Percentiles rank a stretch among this genome's conserved stretches.
Conservation (phyloP, 441 rosid species). For the Erysimum cheiri region DNA sequence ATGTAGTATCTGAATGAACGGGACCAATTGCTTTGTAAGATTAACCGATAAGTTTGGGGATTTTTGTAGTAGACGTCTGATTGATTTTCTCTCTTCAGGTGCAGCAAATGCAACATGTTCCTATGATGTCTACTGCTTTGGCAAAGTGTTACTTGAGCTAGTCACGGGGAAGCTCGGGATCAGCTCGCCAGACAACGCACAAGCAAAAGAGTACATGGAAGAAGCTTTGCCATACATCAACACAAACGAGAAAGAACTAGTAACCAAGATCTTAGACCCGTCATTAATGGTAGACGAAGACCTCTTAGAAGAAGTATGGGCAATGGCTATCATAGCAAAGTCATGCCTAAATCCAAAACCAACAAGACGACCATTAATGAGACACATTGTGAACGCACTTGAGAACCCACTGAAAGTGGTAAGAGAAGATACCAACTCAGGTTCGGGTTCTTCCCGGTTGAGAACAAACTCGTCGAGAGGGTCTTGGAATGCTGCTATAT, state of each 20-base stretch:
- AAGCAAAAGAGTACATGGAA: conserved; percentile 70
- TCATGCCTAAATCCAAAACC: conserved; percentile 96
- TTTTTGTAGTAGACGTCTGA: conserved; percentile 16
- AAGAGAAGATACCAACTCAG: conserved; percentile 64
- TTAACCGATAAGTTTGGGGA: background rate
- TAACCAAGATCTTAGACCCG: conserved; percentile 88
- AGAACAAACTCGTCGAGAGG: conserved; percentile 83
- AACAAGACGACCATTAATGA: conserved; percentile 88
- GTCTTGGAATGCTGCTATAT: conserved; percentile 88
- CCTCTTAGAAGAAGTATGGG: conserved; percentile 97
- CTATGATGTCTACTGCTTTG: conserved; percentile 93
- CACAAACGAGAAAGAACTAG: conserved; percentile 84
- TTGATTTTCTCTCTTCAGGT: conserved; percentile 48
- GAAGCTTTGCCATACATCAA: conserved; percentile 76
- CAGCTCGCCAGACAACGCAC: conserved; percentile 61
- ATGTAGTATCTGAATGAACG: background rate
- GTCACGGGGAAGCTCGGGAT: conserved; percentile 95
- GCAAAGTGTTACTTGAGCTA: conserved; percentile 94
- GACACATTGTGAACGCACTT: conserved; percentile 85
- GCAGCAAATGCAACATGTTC: conserved; percentile 65
- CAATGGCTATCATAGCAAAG: conserved; percentile 92
- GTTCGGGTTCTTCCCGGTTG: conserved; percentile 65
- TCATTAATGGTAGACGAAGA: conserved; percentile 90
- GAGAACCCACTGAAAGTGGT: conserved; percentile 94
- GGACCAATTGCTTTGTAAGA: background rate